Evolutionary conservation across 768 basidiomycete species (phyloP).

Genomic region (Nidularia pulvinata): DNA sequence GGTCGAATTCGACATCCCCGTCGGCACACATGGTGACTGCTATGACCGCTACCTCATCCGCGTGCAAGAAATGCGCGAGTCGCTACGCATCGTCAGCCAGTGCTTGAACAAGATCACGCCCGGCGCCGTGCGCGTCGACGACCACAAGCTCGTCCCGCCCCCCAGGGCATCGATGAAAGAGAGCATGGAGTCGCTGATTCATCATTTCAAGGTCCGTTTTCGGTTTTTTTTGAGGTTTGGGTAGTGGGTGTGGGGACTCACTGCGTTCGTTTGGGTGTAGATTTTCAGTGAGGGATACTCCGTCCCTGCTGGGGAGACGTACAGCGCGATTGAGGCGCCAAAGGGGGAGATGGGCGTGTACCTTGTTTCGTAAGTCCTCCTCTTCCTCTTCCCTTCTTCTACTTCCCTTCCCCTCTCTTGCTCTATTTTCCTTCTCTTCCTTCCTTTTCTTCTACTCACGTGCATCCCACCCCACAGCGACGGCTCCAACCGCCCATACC

Average conservation of each 20-base stretch:
- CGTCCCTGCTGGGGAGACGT: conserved; percentile 95
- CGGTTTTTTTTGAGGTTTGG: background rate
- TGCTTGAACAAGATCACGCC: conserved; percentile 97
- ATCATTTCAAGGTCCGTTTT: conserved; percentile 87
- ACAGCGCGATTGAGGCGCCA: conserved; percentile 96
- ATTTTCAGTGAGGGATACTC: conserved; percentile 97
- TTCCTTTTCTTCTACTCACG: background rate
- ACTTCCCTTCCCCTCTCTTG: too few species aligned
- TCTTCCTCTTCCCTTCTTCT: background rate
- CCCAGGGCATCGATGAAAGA: conserved; percentile 99
- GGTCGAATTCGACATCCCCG: conserved; percentile 98
- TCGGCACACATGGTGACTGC: conserved; percentile 96
- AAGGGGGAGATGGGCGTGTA: conserved; percentile 99
- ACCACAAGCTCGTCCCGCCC: conserved; percentile 96
- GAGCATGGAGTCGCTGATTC: conserved; percentile 97
- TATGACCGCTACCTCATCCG: conserved; percentile 98
- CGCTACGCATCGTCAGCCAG: conserved; percentile 86
- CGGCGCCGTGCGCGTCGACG: conserved; percentile 92
- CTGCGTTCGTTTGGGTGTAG: conserved; percentile 29
- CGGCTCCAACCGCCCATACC: conserved; percentile 94
- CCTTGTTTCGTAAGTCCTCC: conserved; percentile 79
- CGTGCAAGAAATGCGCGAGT: conserved; percentile 98
- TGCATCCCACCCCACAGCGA: conserved; percentile 47
- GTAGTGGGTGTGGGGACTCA: background rate
- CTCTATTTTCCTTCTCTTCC: background rate